These are phyloP conservation scores for Wickerhamiella azymoides DNA, from an alignment of 805 yeast genomes.

Conservation along the genomic window DNA sequence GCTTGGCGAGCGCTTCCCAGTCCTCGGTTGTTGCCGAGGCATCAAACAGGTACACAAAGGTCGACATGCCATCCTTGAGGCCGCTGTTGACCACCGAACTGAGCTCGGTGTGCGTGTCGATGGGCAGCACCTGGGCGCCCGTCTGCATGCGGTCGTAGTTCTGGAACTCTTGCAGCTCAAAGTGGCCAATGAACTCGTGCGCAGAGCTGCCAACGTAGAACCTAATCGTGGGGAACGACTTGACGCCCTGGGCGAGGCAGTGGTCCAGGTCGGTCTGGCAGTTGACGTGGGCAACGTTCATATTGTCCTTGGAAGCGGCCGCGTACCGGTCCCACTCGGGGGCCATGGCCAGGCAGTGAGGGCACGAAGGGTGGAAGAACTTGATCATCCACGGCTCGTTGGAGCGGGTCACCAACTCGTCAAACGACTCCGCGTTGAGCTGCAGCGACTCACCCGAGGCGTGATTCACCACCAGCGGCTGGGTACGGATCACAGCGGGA, in stretches of 20 bases:
- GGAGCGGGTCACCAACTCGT: slow-evolving; percentile 19
- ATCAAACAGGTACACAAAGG: slow-evolving; percentile 30
- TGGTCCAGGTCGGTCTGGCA: slow-evolving; percentile 25
- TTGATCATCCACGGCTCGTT: slow-evolving; percentile 29
- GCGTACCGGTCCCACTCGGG: slow-evolving; percentile 29
- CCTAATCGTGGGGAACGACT: slow-evolving; percentile 16
- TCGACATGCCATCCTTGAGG: slow-evolving; percentile 18
- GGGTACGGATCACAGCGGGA: slow-evolving; percentile 1
- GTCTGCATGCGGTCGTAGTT: slow-evolving; percentile 22
- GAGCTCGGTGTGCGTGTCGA: slow-evolving; percentile 19
- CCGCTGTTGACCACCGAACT: slow-evolving; percentile 17
- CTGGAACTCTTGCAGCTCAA: slow-evolving; percentile 23
- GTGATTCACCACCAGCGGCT: slow-evolving; percentile 3
- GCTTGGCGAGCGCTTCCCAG: slow-evolving; percentile 26
- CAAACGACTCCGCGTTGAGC: slow-evolving; percentile 21
- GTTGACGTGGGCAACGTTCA: slow-evolving; percentile 30
- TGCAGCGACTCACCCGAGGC: slow-evolving; percentile 24
- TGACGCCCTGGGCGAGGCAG: slow-evolving; percentile 26
- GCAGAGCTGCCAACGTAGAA: slow-evolving; percentile 12
- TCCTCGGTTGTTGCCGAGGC: slow-evolving; percentile 28
- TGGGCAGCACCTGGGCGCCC: slow-evolving; percentile 21
- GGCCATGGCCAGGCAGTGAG: slow-evolving; percentile 27
- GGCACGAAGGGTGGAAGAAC: slow-evolving; percentile 30
- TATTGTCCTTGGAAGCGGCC: slow-evolving; percentile 14
- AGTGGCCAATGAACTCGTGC: slow-evolving; percentile 19